A percentile compares a stretch with the other conserved stretches of the same genome.
These are phyloP conservation scores for Ceratobasidium sp. DNA, from an alignment of 1,284 basidiomycete species.

Conservation along the genomic window DNA sequence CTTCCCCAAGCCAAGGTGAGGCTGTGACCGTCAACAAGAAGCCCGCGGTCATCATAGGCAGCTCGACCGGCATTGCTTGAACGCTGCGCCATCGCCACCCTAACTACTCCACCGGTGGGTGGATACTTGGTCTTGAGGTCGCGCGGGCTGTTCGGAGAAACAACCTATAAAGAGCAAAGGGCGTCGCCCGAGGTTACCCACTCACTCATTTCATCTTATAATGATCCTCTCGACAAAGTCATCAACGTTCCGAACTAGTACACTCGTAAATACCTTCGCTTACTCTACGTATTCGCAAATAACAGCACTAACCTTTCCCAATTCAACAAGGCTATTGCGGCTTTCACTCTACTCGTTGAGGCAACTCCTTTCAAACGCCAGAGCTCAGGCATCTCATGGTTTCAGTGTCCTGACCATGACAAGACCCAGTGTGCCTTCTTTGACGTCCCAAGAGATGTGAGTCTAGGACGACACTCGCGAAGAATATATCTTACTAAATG, in stretches of 20 bases:
- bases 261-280: background rate
- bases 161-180: too few relatives aligned
- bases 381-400: constrained; percentile 24
- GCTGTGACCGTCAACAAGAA: too few relatives aligned
- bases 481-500: background rate
- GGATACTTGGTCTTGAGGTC: too few relatives aligned
- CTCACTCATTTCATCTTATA: background rate
- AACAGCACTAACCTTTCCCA: background rate
- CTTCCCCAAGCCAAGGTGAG: too few relatives aligned
- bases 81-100: too few relatives aligned
- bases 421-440: constrained; percentile 31
- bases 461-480: background rate
- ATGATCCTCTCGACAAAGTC: constrained; percentile 5
- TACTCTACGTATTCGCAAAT: background rate
- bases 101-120: too few relatives aligned
- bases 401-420: constrained; percentile 21
- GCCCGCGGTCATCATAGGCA: too few relatives aligned
- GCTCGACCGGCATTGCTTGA: too few relatives aligned
- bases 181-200: background rate
- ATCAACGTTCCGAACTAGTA: background rate
- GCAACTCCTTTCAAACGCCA: background rate
- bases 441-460: constrained; percentile 25
- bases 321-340: background rate
- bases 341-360: background rate
- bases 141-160: too few relatives aligned